phyloP scores from a whole-genome alignment of 768 basidiomycete species.

The Hygrocybe coccinea region DNA sequence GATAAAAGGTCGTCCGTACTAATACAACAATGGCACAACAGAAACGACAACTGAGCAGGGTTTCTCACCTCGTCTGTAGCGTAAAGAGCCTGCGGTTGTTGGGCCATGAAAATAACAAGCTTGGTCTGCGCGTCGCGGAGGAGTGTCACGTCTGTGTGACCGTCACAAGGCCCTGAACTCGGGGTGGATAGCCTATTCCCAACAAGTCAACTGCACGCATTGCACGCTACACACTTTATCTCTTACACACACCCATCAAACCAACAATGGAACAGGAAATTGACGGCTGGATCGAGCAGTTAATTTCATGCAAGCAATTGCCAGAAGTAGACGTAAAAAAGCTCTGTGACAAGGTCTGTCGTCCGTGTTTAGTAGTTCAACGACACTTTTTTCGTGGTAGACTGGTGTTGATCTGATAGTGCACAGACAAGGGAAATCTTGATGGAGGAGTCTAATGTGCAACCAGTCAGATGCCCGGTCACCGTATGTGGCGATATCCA shows the following conservation, averaged over 20 bases:
- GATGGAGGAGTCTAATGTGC: constrained; percentile 99
- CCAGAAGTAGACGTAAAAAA: constrained; percentile 93
- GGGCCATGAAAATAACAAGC: constrained; percentile 34
- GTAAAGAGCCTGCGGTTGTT: constrained; percentile 64
- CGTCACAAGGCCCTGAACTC: constrained; percentile 12
- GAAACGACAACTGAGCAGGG: background rate
- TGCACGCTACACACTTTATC: constrained; percentile 28
- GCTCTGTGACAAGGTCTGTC: constrained; percentile 93
- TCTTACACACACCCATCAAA: constrained; percentile 29
- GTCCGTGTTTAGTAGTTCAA: constrained; percentile 6
- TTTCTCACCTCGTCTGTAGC: constrained; percentile 73
- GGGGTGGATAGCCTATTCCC: constrained; percentile 28
- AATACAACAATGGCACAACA: constrained; percentile 12
- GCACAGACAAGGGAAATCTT: constrained; percentile 91
- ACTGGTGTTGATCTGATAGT: constrained; percentile 20
- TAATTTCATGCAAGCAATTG: constrained; percentile 96
- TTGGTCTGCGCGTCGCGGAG: constrained; percentile 31
- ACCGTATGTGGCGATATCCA: constrained; percentile 99
- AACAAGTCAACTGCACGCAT: constrained; percentile 32
- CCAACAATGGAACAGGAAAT: constrained; percentile 67
- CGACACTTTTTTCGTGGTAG: background rate
- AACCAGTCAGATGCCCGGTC: constrained; percentile 96
- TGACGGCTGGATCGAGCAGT: constrained; percentile 94
- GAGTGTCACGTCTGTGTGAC: constrained; percentile 5
- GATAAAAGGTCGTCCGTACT: constrained; percentile 97